phyloP scores from a whole-genome alignment of 1,284 basidiomycete genomes.

The Vanrija pseudolonga region DNA sequence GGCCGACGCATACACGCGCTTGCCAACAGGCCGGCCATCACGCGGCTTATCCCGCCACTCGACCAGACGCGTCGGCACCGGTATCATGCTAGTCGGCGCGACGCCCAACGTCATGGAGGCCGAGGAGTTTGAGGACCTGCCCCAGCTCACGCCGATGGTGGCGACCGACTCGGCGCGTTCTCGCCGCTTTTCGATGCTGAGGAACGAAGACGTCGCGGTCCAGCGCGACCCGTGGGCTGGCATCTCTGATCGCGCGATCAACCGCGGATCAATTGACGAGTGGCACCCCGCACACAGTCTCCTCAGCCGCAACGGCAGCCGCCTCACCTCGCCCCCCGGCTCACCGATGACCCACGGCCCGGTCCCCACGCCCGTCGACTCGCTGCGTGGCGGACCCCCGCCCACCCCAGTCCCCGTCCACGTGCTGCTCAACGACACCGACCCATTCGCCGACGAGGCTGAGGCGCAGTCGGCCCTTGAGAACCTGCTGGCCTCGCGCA shows the following conservation, averaged over 20 bases:
- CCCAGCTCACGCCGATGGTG: background rate
- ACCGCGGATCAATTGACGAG: background rate
- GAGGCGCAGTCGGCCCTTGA: constrained; percentile 9
- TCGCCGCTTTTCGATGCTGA: constrained; percentile 33
- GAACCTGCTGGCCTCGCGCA: constrained; percentile 12
- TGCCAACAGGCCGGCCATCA: background rate
- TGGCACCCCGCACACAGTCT: background rate
- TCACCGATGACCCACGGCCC: constrained; percentile 32
- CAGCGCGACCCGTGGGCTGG: no score
- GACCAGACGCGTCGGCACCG: constrained; percentile 22
- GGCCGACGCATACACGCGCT: background rate
- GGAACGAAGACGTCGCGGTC: constrained; percentile 32
- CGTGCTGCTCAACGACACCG: no score
- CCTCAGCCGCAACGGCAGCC: background rate
- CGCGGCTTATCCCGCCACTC: constrained; percentile 19
- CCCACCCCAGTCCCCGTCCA: no score
- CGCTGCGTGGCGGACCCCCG: background rate
- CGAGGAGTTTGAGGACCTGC: constrained; percentile 1
- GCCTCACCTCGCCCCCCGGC: background rate
- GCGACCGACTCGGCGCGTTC: constrained; percentile 1
- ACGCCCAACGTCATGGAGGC: constrained; percentile 2
- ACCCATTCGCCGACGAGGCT: no score
- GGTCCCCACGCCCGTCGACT: constrained; percentile 32
- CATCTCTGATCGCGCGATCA: background rate
- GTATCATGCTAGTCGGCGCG: constrained; percentile 32